Conservation (phyloP, 78 protist genomes). For the Diacronema lutheri region DNA sequence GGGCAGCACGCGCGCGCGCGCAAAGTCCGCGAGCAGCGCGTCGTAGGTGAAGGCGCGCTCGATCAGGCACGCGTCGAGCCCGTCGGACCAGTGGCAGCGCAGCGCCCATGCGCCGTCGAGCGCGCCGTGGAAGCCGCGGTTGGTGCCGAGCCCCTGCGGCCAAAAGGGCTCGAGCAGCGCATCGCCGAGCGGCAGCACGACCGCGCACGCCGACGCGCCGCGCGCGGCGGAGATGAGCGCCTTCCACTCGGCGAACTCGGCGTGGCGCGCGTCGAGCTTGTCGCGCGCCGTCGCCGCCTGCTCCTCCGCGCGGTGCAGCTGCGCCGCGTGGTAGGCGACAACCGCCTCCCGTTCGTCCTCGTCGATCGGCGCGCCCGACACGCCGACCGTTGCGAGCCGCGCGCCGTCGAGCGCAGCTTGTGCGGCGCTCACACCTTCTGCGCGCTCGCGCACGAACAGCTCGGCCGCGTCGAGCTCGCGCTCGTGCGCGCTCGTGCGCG, state of each 20-base stretch:
- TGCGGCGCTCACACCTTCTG: too few species aligned
- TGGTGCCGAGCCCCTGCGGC: constrained; percentile 9
- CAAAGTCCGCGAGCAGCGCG: neutral
- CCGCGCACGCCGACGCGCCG: neutral
- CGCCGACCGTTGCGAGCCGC: too few species aligned
- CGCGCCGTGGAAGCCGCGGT: neutral
- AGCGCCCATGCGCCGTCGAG: neutral
- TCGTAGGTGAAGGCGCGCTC: neutral
- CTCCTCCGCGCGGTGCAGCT: too few species aligned
- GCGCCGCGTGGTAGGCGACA: too few species aligned
- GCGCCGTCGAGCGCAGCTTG: too few species aligned
- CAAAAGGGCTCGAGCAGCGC: constrained; percentile 11
- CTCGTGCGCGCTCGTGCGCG: too few species aligned
- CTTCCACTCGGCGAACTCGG: neutral
- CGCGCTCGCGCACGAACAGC: too few species aligned
- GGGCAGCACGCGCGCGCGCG: too few species aligned
- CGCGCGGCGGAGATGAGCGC: neutral
- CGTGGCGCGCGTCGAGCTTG: neutral
- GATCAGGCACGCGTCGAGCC: neutral
- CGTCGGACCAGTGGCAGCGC: neutral
- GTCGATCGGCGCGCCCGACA: too few species aligned
- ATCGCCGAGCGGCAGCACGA: neutral
- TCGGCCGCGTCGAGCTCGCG: too few species aligned
- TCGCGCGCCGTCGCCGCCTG: too few species aligned
- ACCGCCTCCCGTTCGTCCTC: too few species aligned